Base-by-base conservation (phyloP, 75 land plant species). In the Selaginella tamariscina region DNA sequence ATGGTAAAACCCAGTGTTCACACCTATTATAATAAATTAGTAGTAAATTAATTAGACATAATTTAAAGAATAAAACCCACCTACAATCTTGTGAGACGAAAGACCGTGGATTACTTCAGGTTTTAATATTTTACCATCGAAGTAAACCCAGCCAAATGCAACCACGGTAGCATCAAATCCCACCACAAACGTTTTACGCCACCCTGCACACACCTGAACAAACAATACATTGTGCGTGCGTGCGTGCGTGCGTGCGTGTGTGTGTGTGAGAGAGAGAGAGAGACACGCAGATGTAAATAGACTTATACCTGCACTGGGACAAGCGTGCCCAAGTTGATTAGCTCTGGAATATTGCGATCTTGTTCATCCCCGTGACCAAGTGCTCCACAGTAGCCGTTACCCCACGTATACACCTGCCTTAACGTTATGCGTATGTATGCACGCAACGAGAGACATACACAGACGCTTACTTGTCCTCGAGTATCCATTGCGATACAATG, bases 341-440 rank as follows among this genome's bases (percentile, higher is more conserved):
- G 67, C 67, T 74, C 78, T 65, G 97, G 95, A 70, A 62, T 65
- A 13, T 78, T 74, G 77, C 81, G 82, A 69, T 91, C 95, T 56
- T 59, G 72, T 70, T 91, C 94, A 76, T 82, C 82, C 18, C 90
- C 94, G 71, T 91, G 97, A 21, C 97, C 97, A 29, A 91, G 63
- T 9, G 95, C 97, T 66, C 97, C 97, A 81, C 95, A 91, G 55
- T 89, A 91, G 33, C 97, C 97, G 77, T 86, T 91, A 18, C 97
- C 97, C 95, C 97, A 91, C 13, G 97, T 88, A 74, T 88, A 89
- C 27, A 91, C 95, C 97, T 91, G 70, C 18, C 54, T 11, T 49
- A 49, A 11, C 11, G 23, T 24, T 56, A 27, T 56, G 59, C 27
- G 59, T 56, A 27, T 56, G 59, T 1, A 27, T 56, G 54, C 20